Evolutionary conservation across 73 alveolate species (phyloP).

Genomic region (Paramecium caudatum): DNA sequence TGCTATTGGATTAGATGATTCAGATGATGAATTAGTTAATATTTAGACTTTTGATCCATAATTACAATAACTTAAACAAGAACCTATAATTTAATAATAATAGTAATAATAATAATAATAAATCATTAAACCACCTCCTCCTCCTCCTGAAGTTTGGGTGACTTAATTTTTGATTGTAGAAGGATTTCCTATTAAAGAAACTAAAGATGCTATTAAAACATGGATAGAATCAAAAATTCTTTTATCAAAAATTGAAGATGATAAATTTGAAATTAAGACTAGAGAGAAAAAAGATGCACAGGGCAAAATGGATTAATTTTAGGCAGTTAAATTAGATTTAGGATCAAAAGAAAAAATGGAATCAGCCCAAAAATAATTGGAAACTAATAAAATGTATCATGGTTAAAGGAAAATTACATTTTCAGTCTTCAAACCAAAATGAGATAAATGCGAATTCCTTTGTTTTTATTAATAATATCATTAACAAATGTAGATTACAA

Average conservation of each 20-base stretch:
- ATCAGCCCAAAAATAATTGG: not conserved
- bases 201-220: not conserved
- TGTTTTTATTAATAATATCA: not conserved
- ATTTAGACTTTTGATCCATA: not conserved
- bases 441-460: not conserved
- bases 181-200: constrained; percentile 18
- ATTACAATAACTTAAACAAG: not conserved
- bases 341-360: constrained; percentile 4
- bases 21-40: constrained; percentile 36
- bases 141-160: not conserved
- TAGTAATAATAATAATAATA: not conserved
- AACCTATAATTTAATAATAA: not conserved
- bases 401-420: constrained; percentile 3
- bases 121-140: no score
- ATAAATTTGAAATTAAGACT: not conserved
- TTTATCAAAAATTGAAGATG: not conserved
- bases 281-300: not conserved
- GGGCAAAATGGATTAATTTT: not conserved
- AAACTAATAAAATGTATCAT: not conserved
- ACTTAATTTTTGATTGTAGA: not conserved
- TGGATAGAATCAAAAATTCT: not conserved
- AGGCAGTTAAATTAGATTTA: constrained; percentile 24
- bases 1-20: not conserved
- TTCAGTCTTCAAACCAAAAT: not conserved
- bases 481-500: not conserved